Conservation (phyloP, 1,284 basidiomycete genomes). For the Chondrostereum purpureum region DNA sequence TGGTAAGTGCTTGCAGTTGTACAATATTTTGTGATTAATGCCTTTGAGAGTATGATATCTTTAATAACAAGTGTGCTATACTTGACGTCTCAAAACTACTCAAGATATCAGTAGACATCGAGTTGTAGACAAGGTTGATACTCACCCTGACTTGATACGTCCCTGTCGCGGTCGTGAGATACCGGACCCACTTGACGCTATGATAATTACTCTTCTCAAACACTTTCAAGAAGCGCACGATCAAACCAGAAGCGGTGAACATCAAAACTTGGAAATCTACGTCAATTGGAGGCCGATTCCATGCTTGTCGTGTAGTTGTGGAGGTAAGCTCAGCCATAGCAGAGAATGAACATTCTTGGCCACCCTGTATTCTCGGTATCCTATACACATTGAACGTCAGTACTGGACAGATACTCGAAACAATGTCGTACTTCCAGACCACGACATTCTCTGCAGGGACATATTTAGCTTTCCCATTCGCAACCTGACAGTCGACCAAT, state of each 20-base stretch:
- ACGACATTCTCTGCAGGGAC: constrained; percentile 93
- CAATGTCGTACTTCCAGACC: constrained; percentile 85
- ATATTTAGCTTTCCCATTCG: constrained; percentile 91
- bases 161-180: constrained; percentile 84
- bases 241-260: constrained; percentile 94
- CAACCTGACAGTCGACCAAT: constrained; percentile 85
- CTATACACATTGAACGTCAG: constrained; percentile 33
- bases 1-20: too few species aligned
- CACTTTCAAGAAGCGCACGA: constrained; percentile 96
- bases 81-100: not conserved
- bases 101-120: not conserved
- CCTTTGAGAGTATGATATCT: too few species aligned
- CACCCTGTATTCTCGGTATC: constrained; percentile 88
- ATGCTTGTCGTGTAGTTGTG: constrained; percentile 87
- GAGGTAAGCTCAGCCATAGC: constrained; percentile 81
- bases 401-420: not conserved
- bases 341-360: constrained; percentile 82
- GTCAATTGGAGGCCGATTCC: constrained; percentile 96
- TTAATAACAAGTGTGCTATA: too few species aligned
- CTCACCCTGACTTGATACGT: constrained; percentile 81
- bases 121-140: constrained; percentile 7
- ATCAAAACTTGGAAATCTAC: constrained; percentile 98
- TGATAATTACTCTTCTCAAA: constrained; percentile 95
- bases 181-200: constrained; percentile 89
- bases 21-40: too few species aligned